phyloP scores from a whole-genome alignment of 495 filamentous ascomycete genomes.

The Hypoxylon perforatum region DNA sequence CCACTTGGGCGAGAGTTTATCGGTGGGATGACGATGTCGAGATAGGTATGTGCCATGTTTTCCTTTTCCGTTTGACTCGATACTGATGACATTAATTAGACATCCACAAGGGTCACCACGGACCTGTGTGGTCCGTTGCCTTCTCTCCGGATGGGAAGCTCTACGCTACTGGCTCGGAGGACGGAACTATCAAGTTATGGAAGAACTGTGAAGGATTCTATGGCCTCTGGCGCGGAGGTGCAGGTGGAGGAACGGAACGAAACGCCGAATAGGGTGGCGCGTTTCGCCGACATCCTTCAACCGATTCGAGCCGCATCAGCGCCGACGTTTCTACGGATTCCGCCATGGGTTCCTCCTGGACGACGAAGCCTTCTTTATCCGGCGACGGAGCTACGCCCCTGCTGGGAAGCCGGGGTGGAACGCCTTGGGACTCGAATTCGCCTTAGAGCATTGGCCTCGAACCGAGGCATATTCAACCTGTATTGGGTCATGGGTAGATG shows the following conservation, averaged over 20 bases:
- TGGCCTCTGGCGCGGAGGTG: slow-evolving; percentile 62
- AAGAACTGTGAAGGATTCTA: slow-evolving; percentile 69
- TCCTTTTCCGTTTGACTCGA: neutral
- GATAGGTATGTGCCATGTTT: slow-evolving; percentile 63
- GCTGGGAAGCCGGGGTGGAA: neutral
- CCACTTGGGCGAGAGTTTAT: slow-evolving; percentile 96
- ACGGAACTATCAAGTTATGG: slow-evolving; percentile 95
- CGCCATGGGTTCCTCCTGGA: slow-evolving; percentile 10
- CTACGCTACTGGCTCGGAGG: slow-evolving; percentile 95
- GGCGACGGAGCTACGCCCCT: neutral
- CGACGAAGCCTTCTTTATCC: neutral
- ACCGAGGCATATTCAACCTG: neutral
- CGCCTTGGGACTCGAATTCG: too few species aligned
- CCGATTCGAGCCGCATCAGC: slow-evolving; percentile 12
- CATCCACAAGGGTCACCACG: slow-evolving; percentile 96
- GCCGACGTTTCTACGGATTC: slow-evolving; percentile 10
- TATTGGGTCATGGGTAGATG: slow-evolving; percentile 15
- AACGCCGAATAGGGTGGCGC: slow-evolving; percentile 38
- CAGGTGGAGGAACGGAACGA: slow-evolving; percentile 31
- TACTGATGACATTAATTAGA: slow-evolving; percentile 57
- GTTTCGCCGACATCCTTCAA: slow-evolving; percentile 13
- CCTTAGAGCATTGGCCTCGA: neutral
- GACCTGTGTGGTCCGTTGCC: slow-evolving; percentile 92
- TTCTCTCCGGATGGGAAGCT: slow-evolving; percentile 96
- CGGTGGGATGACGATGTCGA: slow-evolving; percentile 84